A percentile compares a stretch with the other conserved stretches of the same genome.
Conservation (phyloP, 305 asterid genomes). For the Fraxinus baroniana region DNA sequence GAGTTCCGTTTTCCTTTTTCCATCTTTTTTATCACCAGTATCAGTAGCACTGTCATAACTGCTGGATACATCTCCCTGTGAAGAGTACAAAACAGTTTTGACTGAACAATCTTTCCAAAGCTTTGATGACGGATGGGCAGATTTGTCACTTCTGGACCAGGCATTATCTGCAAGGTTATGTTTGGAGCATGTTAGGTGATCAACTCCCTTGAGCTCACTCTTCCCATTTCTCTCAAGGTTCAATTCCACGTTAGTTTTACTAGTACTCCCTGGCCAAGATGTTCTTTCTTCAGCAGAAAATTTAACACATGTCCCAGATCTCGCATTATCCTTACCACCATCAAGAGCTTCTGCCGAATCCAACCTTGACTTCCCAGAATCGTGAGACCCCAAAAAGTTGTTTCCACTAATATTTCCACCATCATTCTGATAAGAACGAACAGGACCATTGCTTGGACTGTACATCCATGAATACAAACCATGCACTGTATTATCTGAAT, state of each 20-base stretch:
- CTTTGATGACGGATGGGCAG: constrained; percentile 41
- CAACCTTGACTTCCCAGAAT: constrained; percentile 45
- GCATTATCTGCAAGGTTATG: constrained; percentile 44
- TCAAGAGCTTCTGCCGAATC: constrained; percentile 42
- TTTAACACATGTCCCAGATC: constrained; percentile 42
- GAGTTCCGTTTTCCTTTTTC: constrained; percentile 51
- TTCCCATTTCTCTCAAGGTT: constrained; percentile 40
- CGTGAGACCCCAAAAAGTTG: constrained; percentile 52
- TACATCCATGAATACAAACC: constrained; percentile 59
- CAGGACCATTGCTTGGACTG: constrained; percentile 48
- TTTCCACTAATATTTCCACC: constrained; percentile 32
- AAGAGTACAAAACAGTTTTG: constrained; percentile 63
- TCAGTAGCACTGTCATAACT: constrained; percentile 48
- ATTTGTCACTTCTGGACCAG: constrained; percentile 52
- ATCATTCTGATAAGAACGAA: constrained; percentile 46
- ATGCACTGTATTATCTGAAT: constrained; percentile 58
- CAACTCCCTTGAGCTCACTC: constrained; percentile 51
- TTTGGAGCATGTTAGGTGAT: constrained; percentile 43
- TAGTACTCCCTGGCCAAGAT: constrained; percentile 50
- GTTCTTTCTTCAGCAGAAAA: constrained; percentile 52
- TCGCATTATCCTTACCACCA: constrained; percentile 40
- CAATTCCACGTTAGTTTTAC: constrained; percentile 38
- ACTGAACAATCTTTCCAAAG: constrained; percentile 67
- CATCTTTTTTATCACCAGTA: constrained; percentile 54
- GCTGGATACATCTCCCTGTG: constrained; percentile 59